Evolutionary conservation across 371 early-diverging fungal species (phyloP).

Genomic region (Zopfochytrium polystomum): DNA sequence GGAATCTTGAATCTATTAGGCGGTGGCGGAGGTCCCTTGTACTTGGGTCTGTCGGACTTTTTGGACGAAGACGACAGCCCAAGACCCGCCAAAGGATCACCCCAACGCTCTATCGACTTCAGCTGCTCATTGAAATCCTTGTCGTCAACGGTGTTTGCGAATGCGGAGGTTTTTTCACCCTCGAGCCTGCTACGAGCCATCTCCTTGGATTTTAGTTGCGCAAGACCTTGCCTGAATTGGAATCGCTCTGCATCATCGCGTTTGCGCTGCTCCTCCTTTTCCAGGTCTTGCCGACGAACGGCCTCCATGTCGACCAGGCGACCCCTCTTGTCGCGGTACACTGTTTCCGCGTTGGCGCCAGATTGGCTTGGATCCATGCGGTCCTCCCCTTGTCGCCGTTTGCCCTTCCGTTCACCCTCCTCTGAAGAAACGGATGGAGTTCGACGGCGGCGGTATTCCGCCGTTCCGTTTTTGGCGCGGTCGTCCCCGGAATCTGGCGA

Average conservation of each 20-base stretch:
- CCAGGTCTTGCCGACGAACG: slow-evolving; percentile 59
- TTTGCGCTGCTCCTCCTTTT: slow-evolving; percentile 49
- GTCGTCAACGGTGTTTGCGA: slow-evolving; percentile 51
- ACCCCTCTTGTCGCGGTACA: slow-evolving; percentile 75
- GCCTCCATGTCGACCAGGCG: slow-evolving; percentile 67
- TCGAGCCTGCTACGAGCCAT: slow-evolving; percentile 46
- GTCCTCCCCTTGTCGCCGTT: background rate
- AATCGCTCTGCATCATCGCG: slow-evolving; percentile 59
- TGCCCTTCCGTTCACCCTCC: background rate
- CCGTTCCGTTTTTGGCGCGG: background rate
- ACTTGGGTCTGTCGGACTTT: slow-evolving; percentile 16
- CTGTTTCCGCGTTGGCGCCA: slow-evolving; percentile 61
- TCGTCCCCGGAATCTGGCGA: background rate
- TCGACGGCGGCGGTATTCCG: slow-evolving; percentile 6
- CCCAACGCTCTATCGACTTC: slow-evolving; percentile 46
- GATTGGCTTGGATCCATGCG: slow-evolving; percentile 27
- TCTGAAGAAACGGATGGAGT: slow-evolving; percentile 23
- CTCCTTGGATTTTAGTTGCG: slow-evolving; percentile 56
- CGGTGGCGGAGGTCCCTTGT: slow-evolving; percentile 54
- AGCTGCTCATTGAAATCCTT: slow-evolving; percentile 41
- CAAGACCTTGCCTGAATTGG: slow-evolving; percentile 76
- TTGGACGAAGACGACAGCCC: slow-evolving; percentile 25
- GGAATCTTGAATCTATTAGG: slow-evolving; percentile 79
- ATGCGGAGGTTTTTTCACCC: slow-evolving; percentile 46
- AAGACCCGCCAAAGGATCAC: slow-evolving; percentile 52